These are phyloP conservation scores for Phyllosticta citriasiana DNA, from an alignment of 2,329 filamentous ascomycete species.

Conservation along the genomic window DNA sequence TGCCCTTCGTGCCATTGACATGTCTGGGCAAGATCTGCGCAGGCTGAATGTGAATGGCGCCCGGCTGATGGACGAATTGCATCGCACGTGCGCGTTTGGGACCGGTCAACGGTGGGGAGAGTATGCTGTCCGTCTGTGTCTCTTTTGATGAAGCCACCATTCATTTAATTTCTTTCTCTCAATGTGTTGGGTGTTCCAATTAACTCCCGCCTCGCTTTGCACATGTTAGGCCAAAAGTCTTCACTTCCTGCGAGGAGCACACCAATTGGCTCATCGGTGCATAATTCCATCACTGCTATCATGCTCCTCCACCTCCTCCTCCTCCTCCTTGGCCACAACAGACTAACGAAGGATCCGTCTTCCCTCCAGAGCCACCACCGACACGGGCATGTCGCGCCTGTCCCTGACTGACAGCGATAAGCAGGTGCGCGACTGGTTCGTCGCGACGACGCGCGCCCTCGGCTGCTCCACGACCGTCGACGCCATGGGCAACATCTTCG, in stretches of 20 bases:
- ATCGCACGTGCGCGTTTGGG: constrained; percentile 58
- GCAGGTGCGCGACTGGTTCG: constrained; percentile 65
- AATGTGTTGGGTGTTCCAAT: background rate
- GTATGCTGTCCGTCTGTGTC: constrained; percentile 33
- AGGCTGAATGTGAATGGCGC: constrained; percentile 48
- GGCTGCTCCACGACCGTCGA: constrained; percentile 62
- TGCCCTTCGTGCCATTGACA: constrained; percentile 31
- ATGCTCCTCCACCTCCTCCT: too few relatives aligned
- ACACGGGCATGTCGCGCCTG: constrained; percentile 70
- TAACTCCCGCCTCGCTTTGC: background rate
- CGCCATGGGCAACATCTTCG: constrained; percentile 73
- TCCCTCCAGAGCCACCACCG: constrained; percentile 39
- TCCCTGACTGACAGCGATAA: constrained; percentile 63
- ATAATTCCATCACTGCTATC: background rate
- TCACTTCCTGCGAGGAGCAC: background rate
- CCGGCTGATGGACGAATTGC: constrained; percentile 53
- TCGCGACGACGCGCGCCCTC: constrained; percentile 49
- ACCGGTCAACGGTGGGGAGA: constrained; percentile 56
- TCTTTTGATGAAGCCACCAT: background rate
- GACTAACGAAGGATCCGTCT: background rate
- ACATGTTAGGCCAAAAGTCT: background rate
- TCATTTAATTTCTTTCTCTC: background rate
- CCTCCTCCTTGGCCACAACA: too few relatives aligned
- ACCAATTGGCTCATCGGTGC: background rate
- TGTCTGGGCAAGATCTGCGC: constrained; percentile 36